Evolutionary conservation across 495 filamentous ascomycete species (phyloP), one percentile per base, ranked within the genome.

Genomic region (Penicillium pancosmium): DNA sequence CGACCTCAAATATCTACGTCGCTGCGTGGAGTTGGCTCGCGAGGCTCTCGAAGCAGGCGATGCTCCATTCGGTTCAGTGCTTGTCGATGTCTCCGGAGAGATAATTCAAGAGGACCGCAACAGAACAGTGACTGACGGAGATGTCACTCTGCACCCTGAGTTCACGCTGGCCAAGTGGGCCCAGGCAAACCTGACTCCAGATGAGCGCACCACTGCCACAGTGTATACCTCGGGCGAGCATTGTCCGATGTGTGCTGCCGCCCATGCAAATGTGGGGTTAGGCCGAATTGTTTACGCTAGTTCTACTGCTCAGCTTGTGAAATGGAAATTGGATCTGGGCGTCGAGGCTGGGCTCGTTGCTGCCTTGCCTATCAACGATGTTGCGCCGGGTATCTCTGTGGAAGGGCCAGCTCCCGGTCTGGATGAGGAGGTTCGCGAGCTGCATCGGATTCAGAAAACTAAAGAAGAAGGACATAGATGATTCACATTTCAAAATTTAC

Each of bases 191-290:
- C 12, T 74, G 47, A 34, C 54, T 1, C 41, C 64, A 1, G 63
- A 55, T 6, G 68, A 66, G 23, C 68, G 72, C 49, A 61, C 64
- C 1, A 25, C 56, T 2, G 52, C 68, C 11, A 69, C 66, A 0
- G 59, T 73, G 36, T 74, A 74, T 44, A 73, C 72, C 1, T 73
- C 72, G 16, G 68, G 70, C 52, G 72, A 74, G 50, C 72, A 74
- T 54, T 74, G 72, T 56, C 62, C 64, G 9, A 74, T 73, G 72
- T 74, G 70, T 55, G 21, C 72, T 10, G 56, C 61, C n/a, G 62
- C 64, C 5, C 72, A 74, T 49, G 72, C 66, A 2, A 62, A 55
- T 50, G 68, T 60, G 16, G 65, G 70, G 0, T 16, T 74, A 33
- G 68, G 68, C 1, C 49, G 59, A n/a, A 69, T 74, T 23, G 68